Percentiles rank a stretch among this genome's conserved stretches.
Evolutionary conservation across 345 rosid genomes (phyloP).

Genomic region (Sisymbrium altissimum): DNA sequence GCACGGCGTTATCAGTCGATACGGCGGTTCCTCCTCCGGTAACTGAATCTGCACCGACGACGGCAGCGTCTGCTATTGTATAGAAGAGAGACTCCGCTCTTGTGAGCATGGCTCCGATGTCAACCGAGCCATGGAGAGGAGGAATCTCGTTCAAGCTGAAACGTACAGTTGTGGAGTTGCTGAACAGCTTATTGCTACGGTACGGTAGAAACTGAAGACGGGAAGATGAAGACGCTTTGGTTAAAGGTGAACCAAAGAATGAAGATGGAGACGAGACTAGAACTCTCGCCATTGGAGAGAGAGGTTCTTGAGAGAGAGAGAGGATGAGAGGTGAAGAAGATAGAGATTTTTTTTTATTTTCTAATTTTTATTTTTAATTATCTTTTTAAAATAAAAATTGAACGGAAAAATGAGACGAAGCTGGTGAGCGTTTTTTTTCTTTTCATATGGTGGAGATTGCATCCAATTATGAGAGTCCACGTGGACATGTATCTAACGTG

Average conservation of each 20-base stretch:
- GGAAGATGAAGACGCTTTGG: constrained; percentile 39
- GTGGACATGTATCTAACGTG: constrained; percentile 21
- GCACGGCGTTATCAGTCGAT: constrained; percentile 48
- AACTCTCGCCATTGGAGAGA: constrained; percentile 65
- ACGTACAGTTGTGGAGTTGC: constrained; percentile 44
- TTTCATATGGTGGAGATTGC: constrained; percentile 20
- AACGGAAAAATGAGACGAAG: background rate
- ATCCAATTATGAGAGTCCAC: constrained; percentile 1
- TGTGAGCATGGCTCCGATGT: constrained; percentile 41
- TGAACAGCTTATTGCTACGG: constrained; percentile 45
- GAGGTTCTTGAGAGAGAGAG: background rate
- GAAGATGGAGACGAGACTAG: constrained; percentile 71
- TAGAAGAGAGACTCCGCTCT: constrained; percentile 75
- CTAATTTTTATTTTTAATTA: background rate
- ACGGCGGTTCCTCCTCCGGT: constrained; percentile 27
- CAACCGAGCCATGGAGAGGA: constrained; percentile 55
- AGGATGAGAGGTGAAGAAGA: constrained; percentile 26
- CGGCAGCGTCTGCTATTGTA: constrained; percentile 86
- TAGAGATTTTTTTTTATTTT: background rate
- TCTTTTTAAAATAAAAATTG: background rate
- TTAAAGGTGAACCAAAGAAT: constrained; percentile 59
- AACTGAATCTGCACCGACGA: constrained; percentile 47
- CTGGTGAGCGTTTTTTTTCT: background rate
- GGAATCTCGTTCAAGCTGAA: constrained; percentile 77
- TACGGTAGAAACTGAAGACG: constrained; percentile 44